Percentiles rank a stretch among this genome's conserved stretches.
Evolutionary conservation across 2,329 filamentous ascomycete genomes (phyloP).

Genomic region (Cyphellophora attinorum): DNA sequence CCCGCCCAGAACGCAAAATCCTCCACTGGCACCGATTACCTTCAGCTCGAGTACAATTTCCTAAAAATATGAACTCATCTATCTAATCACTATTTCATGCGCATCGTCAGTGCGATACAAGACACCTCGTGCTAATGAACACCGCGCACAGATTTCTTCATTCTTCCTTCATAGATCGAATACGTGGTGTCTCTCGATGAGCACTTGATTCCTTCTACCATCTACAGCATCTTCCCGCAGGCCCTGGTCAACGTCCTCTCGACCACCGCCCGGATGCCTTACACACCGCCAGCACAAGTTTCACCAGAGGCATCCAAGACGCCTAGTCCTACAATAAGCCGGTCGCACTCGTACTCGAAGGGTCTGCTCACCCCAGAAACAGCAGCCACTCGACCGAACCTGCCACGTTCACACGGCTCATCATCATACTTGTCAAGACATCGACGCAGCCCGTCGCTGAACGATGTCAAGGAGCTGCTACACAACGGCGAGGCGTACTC

Average conservation of each 20-base stretch:
- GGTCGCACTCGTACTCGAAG: conserved; percentile 39
- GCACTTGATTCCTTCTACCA: conserved; percentile 8
- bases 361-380: conserved; percentile 18
- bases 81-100: too few relatives aligned
- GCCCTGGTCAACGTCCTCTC: conserved; percentile 11
- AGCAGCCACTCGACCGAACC: conserved; percentile 32
- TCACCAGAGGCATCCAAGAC: conserved; percentile 49
- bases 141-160: too few relatives aligned
- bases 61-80: too few relatives aligned
- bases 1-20: too few relatives aligned
- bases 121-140: too few relatives aligned
- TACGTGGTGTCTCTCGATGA: conserved; percentile 18
- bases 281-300: conserved; percentile 42
- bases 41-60: too few relatives aligned
- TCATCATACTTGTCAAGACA: conserved; percentile 54
- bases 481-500: conserved; percentile 13
- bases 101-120: too few relatives aligned
- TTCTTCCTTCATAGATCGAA: too few relatives aligned
- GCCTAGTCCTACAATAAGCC: conserved; percentile 40
- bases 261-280: conserved; percentile 34
- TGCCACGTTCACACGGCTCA: conserved; percentile 49
- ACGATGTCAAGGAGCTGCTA: conserved; percentile 22
- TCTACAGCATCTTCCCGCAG: conserved; percentile 9
- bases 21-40: too few relatives aligned
- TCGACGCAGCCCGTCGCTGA: conserved; percentile 47